These are phyloP conservation scores for Amaranthus hypochondriacus DNA, from an alignment of 148 eudicot species.

Conservation along the genomic window DNA sequence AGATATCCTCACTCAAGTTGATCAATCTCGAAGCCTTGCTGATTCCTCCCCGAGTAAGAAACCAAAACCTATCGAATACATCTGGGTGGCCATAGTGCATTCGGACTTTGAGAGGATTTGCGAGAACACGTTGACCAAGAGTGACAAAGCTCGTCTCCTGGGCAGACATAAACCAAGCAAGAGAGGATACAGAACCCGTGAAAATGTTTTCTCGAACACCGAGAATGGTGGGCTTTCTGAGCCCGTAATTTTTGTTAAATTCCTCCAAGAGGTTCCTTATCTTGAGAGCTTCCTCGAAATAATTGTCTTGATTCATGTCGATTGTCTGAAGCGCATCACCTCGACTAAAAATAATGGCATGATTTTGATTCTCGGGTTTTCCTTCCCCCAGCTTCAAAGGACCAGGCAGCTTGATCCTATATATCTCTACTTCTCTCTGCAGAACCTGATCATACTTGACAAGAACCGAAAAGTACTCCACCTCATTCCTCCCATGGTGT, in stretches of 20 bases:
- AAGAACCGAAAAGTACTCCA: constrained; percentile 75
- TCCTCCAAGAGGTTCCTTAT: constrained; percentile 90
- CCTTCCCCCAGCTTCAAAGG: constrained; percentile 90
- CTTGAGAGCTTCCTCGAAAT: constrained; percentile 91
- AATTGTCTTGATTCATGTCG: constrained; percentile 94
- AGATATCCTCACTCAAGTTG: constrained; percentile 93
- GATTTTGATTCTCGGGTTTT: constrained; percentile 96
- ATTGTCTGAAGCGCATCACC: constrained; percentile 95
- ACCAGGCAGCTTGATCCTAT: constrained; percentile 80
- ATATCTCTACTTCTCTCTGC: constrained; percentile 74
- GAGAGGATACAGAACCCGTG: constrained; percentile 93
- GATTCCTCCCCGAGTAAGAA: constrained; percentile 79
- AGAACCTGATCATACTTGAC: constrained; percentile 80
- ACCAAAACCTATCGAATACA: constrained; percentile 91
- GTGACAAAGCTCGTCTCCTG: constrained; percentile 94
- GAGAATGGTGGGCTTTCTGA: constrained; percentile 78
- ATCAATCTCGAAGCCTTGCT: constrained; percentile 93
- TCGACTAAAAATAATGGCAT: constrained; percentile 85
- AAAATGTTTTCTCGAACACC: constrained; percentile 90
- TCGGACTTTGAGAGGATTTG: constrained; percentile 86
- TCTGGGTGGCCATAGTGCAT: constrained; percentile 99
- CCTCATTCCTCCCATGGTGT: constrained; percentile 46
- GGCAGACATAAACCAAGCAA: constrained; percentile 98
- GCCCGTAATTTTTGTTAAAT: constrained; percentile 56
- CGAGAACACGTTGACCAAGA: constrained; percentile 89